Evolutionary conservation across 192 early-diverging fungal genomes (phyloP), one percentile per base, ranked within the genome.

Genomic region (Lobulomyces angularis): DNA sequence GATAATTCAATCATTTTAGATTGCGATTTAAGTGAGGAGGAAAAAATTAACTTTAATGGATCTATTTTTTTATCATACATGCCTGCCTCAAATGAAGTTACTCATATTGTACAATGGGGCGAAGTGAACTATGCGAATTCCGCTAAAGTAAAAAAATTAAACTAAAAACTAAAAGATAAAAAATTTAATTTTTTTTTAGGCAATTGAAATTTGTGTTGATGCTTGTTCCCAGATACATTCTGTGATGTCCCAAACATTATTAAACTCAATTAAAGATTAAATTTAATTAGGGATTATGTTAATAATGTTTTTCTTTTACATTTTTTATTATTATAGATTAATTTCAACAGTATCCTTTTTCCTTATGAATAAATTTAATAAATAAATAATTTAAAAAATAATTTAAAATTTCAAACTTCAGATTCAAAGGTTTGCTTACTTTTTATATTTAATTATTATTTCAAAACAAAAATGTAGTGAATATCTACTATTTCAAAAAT

Each of bases 31-130:
- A 64, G 62, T 8, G 66, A 59, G 26, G 43, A 71, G n/a, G 82
- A 83, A 41, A 77, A 80, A 43, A 53, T 67, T 22, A 48, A 50
- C 21, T 56, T 60, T 30, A 55, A 61, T 11, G 83, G 83, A 2
- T 64, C 69, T 7, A 39, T 84, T 8, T 48, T 83, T n/a, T 41
- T 89, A 22, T 70, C 77, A 5, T 80, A 74, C 42, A 89, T 89
- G 86, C 79, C 86, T 17, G 80, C 79, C 2, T 41, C 82, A 45
- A 81, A 83, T 36, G 67, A 84, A 45, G 67, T 87, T 18, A 84
- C 84, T 11, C 83, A 84, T 53, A 59, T 87, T 11, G 43, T 89
- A 27, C 80, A 84, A 45, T 64, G 59, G 17, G 86, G 86, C 22
- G 65, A 83, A 37, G 63, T 69, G 0, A 65, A 63, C 5, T 44